Conservation (phyloP, 306 rosid species). For the Vigna hirtella region DNA sequence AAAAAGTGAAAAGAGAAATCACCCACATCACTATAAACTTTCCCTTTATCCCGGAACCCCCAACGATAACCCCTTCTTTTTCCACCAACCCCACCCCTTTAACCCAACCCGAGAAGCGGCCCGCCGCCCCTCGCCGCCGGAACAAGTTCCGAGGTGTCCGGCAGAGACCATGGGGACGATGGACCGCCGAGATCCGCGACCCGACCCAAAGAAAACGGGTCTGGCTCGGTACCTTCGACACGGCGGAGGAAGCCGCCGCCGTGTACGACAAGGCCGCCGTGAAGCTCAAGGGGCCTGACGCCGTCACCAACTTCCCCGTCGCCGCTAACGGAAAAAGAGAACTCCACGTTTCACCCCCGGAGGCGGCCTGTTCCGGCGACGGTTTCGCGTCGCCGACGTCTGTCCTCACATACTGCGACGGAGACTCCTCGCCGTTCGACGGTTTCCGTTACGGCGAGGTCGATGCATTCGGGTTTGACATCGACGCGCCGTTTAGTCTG, state of each 20-base stretch:
- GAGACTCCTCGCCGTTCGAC: constrained; percentile 38
- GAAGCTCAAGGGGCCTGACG: constrained; percentile 71
- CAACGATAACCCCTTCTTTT: background rate
- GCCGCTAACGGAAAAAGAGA: background rate
- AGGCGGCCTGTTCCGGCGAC: constrained; percentile 16
- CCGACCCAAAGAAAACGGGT: constrained; percentile 69
- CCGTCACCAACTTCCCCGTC: constrained; percentile 71
- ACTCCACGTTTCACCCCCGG: background rate
- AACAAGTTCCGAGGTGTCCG: constrained; percentile 78
- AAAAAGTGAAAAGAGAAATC: constrained; percentile 51
- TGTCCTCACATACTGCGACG: constrained; percentile 53
- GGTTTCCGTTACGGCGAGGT: constrained; percentile 47
- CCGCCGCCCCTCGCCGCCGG: constrained; percentile 28
- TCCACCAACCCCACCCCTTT: constrained; percentile 14
- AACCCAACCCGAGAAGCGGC: constrained; percentile 32
- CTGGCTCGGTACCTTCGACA: constrained; percentile 87
- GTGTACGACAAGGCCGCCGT: constrained; percentile 80
- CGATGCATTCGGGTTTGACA: constrained; percentile 56
- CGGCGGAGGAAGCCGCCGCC: constrained; percentile 93
- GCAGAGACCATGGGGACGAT: constrained; percentile 89
- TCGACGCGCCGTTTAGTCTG: constrained; percentile 56
- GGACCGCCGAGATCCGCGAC: constrained; percentile 98
- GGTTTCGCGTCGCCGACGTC: constrained; percentile 67
- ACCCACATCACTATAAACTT: constrained; percentile 52
- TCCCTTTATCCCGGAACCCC: background rate